phyloP scores from a whole-genome alignment of 2,329 filamentous ascomycete species.

The Corinectria fuckeliana region DNA sequence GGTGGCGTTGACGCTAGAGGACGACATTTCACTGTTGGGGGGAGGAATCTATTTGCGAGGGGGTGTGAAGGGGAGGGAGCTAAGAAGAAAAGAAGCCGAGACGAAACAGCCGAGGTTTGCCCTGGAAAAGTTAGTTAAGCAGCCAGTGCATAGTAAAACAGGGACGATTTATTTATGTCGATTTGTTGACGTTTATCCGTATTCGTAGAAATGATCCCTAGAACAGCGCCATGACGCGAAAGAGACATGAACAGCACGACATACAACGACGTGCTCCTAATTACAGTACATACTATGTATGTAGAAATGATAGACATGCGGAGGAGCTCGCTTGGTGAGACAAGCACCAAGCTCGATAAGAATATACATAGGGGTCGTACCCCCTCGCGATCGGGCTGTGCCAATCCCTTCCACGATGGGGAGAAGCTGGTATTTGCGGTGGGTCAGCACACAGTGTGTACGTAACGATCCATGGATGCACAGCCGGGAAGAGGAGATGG shows the following conservation, averaged over 20 bases:
- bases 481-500: conserved; percentile 3
- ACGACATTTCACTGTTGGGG: conserved; percentile 5
- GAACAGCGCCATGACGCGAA: not conserved
- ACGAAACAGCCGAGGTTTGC: conserved; percentile 14
- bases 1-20: conserved; percentile 29
- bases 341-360: conserved; percentile 16
- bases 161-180: not conserved
- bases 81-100: conserved; percentile 2
- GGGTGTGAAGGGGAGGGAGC: not conserved
- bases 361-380: conserved; percentile 21
- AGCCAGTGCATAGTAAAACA: not conserved
- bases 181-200: not conserved
- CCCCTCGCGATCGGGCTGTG: conserved; percentile 26
- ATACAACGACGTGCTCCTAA: not conserved
- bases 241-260: not conserved
- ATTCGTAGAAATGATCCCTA: not conserved
- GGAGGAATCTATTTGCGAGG: conserved; percentile 20
- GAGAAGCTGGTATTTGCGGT: conserved; percentile 21
- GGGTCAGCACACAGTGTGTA: conserved; percentile 1
- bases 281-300: too few species aligned
- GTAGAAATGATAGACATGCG: not conserved
- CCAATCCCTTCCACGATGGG: conserved; percentile 33
- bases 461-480: conserved; percentile 7
- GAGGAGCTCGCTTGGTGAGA: conserved; percentile 4
- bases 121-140: not conserved